Base-by-base conservation (phyloP, 495 filamentous ascomycete species). In the Parathielavia hyrcaniae region DNA sequence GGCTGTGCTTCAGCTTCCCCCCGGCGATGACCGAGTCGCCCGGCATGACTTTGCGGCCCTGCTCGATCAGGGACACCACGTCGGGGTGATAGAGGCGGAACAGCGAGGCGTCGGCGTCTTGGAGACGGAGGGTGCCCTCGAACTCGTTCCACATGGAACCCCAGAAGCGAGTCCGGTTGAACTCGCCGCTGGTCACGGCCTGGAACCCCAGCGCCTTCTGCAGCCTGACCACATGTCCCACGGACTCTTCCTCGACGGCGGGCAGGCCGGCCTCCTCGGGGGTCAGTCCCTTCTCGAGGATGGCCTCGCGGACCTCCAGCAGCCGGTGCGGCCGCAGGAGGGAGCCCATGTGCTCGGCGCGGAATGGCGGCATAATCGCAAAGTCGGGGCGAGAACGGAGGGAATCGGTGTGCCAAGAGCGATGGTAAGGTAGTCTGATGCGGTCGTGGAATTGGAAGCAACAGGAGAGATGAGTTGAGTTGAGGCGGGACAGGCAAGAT, bases 321-420 rank as follows among this genome's bases (percentile, higher is more conserved):
- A 93, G 80, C 30, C 80, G 65, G 43, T 87, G 70, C 41, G 89
- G 88, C 17, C 89, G 83, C 20, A 91, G 81, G 20, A 93, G 82
- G 32, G 87, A 91, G 62, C 89, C 89, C 61, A 95, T 74, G 64
- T 92, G 88, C 77, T 92, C 89, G 47, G 88, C 89, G 60, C 87
- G 82, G 74, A 90, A 92, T 17, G 89, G 88, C 45, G 87, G 86
- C 76, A 75, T 68, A 70, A 20, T 38, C 17, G 23, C 11, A 9
- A 19, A 45, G 43, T 40, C n/a, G 11, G 10, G 17, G 3, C 26
- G 6, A 30, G 26, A 6, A 30, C 3, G 26, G 6, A 30, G 26
- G 26, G 26, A 30, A 30, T 3, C 26, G 26, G 6, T 2, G 26
- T 30, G 26, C 26, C 2, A 30, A 30, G 2, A 30, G 26, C n/a